Conservation (phyloP, 1,139 yeast genomes). For the Lodderomyces jiufengensis region DNA sequence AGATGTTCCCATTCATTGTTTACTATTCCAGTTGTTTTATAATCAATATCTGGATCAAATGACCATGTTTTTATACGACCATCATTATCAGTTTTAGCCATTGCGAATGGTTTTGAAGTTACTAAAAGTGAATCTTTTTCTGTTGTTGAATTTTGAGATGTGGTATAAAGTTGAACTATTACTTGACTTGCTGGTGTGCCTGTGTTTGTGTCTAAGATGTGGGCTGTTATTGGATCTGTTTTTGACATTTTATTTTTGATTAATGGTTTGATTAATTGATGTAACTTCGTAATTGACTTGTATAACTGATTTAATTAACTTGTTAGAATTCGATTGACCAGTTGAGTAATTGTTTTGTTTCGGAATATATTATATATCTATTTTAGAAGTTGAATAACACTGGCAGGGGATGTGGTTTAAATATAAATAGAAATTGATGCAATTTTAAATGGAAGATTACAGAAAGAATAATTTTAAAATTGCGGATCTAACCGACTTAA, state of each 20-base stretch:
- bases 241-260: neutral
- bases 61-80: slow-evolving; percentile 77
- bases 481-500: slow-evolving; percentile 8
- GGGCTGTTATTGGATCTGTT: slow-evolving; percentile 71
- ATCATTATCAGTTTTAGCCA: slow-evolving; percentile 67
- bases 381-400: too few species aligned
- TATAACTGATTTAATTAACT: too few species aligned
- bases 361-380: too few species aligned
- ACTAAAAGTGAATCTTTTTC: slow-evolving; percentile 22
- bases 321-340: too few species aligned
- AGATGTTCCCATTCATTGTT: slow-evolving; percentile 39
- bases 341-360: too few species aligned
- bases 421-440: too few species aligned
- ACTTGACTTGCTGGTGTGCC: slow-evolving; percentile 79
- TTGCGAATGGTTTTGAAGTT: slow-evolving; percentile 47
- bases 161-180: slow-evolving; percentile 49
- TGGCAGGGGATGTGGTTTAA: too few species aligned
- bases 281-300: too few species aligned
- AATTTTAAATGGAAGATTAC: too few species aligned
- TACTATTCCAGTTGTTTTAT: slow-evolving; percentile 32
- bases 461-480: too few species aligned
- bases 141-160: slow-evolving; percentile 20
- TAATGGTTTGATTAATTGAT: neutral
- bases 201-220: slow-evolving; percentile 75
- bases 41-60: slow-evolving; percentile 32